Evolutionary conservation across 371 early-diverging fungal species (phyloP), one percentile per base, ranked within the genome.

Genomic region (Quaeritorhiza haematococci): DNA sequence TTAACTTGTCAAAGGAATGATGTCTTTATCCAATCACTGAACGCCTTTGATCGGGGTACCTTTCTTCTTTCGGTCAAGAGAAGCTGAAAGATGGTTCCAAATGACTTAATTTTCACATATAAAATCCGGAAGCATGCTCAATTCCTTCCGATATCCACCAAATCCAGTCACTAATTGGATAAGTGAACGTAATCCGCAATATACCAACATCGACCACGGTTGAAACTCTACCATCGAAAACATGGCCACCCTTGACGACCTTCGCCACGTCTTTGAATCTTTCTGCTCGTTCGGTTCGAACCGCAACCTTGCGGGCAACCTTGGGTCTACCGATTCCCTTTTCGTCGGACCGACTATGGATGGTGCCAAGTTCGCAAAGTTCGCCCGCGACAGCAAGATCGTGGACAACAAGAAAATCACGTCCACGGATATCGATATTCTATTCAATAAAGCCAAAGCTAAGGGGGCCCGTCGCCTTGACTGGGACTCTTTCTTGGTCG

Each of bases 371-470:
- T 78, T 72, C 53, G 74, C 74, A 0, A 78, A 78, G 58, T 63
- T 78, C n/a, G 55, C 62, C 33, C 59, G 67, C 19, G 78, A 78
- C 60, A 57, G 61, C 21, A 64, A 64, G 30, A 45, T 78, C 29
- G 55, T 78, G 27, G 74, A 73, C 56, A 50, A 55, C 58, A 64
- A 63, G 41, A 27, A 33, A 10, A 54, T 78, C 33, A 70, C 72
- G 34, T 53, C 52, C 33, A 74, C 72, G 32, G 76, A 79, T 53
- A 63, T 72, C 46, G 79, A 79, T 49, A 76, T 79, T 49, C 54
- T 69, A 42, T 79, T 76, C 66, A 68, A 67, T 55, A 74, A 74
- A 62, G 72, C 69, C 58, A 76, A 76, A 58, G 58, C 69, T 30
- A 76, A 76, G 59, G 66, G 54, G 19, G 54, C 58, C 38, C 60